Evolutionary conservation across 805 yeast species (phyloP).

Genomic region (Hemisphaericaspora nanyangensis): DNA sequence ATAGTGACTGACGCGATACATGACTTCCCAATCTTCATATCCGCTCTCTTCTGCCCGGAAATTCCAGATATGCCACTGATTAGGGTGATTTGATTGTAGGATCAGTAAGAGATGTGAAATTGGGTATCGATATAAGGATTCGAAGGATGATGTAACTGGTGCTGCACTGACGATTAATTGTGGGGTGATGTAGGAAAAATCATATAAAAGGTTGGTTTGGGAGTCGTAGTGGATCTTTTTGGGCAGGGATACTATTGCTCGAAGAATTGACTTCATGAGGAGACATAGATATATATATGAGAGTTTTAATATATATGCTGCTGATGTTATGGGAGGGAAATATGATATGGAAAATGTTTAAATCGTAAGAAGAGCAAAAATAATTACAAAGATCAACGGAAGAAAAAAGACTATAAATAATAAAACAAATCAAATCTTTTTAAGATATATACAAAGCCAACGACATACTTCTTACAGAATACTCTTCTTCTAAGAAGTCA

Average conservation of each 20-base stretch:
- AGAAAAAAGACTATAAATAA: too few relatives aligned
- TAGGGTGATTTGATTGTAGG: conserved; percentile 44
- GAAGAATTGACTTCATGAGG: conserved; percentile 14
- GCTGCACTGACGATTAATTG: conserved; percentile 71
- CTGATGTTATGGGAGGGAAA: too few relatives aligned
- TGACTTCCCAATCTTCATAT: conserved; percentile 36
- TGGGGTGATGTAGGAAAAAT: conserved; percentile 64
- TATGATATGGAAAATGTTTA: too few relatives aligned
- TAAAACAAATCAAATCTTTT: too few relatives aligned
- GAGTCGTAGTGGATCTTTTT: conserved; percentile 7
- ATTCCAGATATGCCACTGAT: conserved; percentile 72
- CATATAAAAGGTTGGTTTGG: conserved; percentile 32
- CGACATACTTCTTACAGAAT: too few relatives aligned
- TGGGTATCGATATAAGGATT: conserved; percentile 49
- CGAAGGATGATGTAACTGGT: conserved; percentile 51
- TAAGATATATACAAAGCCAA: too few relatives aligned
- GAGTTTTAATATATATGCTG: too few relatives aligned
- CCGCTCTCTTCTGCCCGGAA: conserved; percentile 56
- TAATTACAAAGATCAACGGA: too few relatives aligned
- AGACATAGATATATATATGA: too few relatives aligned
- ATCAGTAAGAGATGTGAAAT: conserved; percentile 48
- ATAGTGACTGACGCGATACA: conserved; percentile 28
- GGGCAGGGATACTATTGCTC: conserved; percentile 13
- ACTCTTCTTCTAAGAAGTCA: too few relatives aligned
- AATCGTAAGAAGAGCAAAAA: too few relatives aligned